phyloP scores from a whole-genome alignment of 2,329 filamentous ascomycete species.

The Aspergillus jensenii region DNA sequence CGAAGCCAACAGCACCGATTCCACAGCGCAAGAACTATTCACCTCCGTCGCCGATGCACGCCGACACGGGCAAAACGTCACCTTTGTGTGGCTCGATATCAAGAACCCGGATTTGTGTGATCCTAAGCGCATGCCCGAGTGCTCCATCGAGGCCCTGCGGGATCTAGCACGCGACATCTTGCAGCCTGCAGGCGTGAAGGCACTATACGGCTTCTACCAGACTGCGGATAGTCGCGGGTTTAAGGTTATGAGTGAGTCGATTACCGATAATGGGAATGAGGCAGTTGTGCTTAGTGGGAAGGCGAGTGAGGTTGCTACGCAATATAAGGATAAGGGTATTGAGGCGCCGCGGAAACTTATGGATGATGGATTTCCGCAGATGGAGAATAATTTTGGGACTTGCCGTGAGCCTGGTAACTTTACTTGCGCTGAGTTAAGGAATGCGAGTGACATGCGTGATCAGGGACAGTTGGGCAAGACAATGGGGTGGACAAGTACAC shows the following conservation, averaged over 20 bases:
- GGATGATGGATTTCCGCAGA: background rate
- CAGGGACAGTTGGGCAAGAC: background rate
- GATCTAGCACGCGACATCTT: background rate
- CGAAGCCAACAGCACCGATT: background rate
- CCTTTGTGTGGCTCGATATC: background rate
- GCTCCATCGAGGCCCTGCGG: background rate
- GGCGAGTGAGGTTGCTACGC: background rate
- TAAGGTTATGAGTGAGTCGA: background rate
- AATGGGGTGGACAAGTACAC: background rate
- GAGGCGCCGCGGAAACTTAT: background rate
- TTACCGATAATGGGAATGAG: background rate
- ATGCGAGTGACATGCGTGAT: background rate
- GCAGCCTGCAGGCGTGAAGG: background rate
- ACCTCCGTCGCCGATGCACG: background rate
- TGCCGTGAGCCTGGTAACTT: background rate
- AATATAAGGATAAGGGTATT: background rate
- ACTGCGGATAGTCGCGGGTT: background rate
- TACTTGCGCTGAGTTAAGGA: background rate
- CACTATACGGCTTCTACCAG: background rate
- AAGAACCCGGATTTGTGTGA: background rate
- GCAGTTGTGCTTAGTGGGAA: background rate
- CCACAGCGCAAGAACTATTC: background rate
- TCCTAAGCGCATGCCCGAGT: background rate
- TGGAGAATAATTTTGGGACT: background rate
- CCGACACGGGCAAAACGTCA: background rate